Evolutionary conservation across 164 flowering plant species (phyloP).

Genomic region (Magnolia sinica): DNA sequence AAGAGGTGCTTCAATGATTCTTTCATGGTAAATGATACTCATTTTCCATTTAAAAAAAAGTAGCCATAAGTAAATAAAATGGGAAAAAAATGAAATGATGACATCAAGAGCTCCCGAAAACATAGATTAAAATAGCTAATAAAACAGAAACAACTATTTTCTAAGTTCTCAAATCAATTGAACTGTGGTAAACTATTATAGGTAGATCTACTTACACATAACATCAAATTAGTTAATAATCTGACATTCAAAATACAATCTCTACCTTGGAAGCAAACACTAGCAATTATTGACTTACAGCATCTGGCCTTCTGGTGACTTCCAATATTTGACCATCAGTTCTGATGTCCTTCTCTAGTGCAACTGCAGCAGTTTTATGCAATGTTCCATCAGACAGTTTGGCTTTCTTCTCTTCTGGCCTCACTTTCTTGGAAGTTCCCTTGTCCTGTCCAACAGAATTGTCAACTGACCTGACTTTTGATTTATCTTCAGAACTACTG

Average conservation of each 20-base stretch:
- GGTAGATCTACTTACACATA: too few relatives aligned
- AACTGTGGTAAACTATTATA: too few relatives aligned
- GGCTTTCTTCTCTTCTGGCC: constrained; percentile 20
- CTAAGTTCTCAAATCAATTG: too few relatives aligned
- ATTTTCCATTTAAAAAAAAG: too few relatives aligned
- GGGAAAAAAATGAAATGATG: too few relatives aligned
- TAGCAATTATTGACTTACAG: constrained; percentile 21
- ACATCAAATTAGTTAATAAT: background rate
- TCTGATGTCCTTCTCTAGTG: constrained; percentile 15
- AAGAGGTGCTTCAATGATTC: too few relatives aligned
- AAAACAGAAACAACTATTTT: too few relatives aligned
- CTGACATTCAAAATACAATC: background rate
- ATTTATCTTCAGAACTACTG: constrained; percentile 18
- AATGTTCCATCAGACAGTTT: constrained; percentile 29
- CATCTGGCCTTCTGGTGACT: constrained; percentile 44
- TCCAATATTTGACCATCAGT: constrained; percentile 26
- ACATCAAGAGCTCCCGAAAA: too few relatives aligned
- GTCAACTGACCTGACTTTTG: constrained; percentile 14
- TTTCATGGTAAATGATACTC: too few relatives aligned
- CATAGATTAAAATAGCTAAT: too few relatives aligned
- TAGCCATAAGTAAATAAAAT: too few relatives aligned
- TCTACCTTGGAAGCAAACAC: background rate
- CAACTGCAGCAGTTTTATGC: constrained; percentile 15
- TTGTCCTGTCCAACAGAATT: constrained; percentile 21
- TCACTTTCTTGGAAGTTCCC: constrained; percentile 22